Percentiles rank a stretch among this genome's conserved stretches.
Evolutionary conservation across 2,329 filamentous ascomycete genomes (phyloP).

Genomic region (Neofusicoccum sp.): DNA sequence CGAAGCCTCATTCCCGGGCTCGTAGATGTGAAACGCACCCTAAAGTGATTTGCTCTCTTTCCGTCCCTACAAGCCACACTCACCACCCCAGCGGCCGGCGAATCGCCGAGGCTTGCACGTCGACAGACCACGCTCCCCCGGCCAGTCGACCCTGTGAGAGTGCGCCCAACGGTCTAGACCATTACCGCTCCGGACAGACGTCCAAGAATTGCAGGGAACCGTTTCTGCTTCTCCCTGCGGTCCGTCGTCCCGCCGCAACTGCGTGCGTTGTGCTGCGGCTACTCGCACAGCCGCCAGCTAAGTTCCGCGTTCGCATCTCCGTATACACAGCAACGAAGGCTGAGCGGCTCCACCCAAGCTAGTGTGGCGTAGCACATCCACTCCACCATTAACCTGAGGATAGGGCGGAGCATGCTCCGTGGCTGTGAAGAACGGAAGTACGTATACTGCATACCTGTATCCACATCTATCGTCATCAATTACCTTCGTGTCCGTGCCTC

Average conservation of each 20-base stretch:
- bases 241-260: neutral
- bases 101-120: neutral
- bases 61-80: neutral
- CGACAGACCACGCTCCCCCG: neutral
- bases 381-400: neutral
- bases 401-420: neutral
- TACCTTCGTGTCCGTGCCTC: too few species aligned
- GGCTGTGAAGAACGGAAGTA: too few species aligned
- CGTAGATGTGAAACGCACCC: slow-evolving; percentile 4
- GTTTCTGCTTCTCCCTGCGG: neutral
- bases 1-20: neutral
- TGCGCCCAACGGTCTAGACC: neutral
- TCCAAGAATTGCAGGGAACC: too few species aligned
- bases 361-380: neutral
- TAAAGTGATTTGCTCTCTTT: neutral
- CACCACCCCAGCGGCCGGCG: neutral
- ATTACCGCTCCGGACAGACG: too few species aligned
- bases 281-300: neutral
- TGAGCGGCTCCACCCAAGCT: slow-evolving; percentile 1
- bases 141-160: neutral
- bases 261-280: too few species aligned
- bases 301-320: neutral
- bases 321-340: neutral
- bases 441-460: too few species aligned
- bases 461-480: too few species aligned